Conservation (phyloP, 2,329 filamentous ascomycete genomes). For the Pseudogymnoascus sp. region DNA sequence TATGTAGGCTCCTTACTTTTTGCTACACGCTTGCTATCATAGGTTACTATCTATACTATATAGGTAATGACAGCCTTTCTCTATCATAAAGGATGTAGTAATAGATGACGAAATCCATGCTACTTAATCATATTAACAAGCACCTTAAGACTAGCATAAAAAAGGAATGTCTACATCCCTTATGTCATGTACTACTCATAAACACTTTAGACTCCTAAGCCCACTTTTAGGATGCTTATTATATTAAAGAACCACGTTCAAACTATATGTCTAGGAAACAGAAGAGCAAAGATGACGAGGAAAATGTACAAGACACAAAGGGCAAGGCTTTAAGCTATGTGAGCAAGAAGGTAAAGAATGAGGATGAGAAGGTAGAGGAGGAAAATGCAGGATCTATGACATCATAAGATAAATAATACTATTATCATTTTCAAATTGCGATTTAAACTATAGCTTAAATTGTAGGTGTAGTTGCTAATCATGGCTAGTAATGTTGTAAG, state of each 20-base stretch:
- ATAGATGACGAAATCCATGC: not conserved
- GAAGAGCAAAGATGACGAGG: not conserved
- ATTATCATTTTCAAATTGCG: too few species aligned
- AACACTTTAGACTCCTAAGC: too few species aligned
- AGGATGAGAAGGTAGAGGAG: not conserved
- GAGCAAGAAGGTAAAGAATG: not conserved
- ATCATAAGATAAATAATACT: not conserved
- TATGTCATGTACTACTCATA: too few species aligned
- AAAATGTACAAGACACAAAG: not conserved
- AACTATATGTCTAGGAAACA: too few species aligned
- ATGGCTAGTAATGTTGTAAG: too few species aligned
- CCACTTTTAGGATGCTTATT: too few species aligned
- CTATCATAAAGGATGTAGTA: not conserved
- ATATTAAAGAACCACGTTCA: too few species aligned
- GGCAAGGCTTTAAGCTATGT: not conserved
- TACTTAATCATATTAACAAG: too few species aligned
- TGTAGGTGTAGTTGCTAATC: too few species aligned
- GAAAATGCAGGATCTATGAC: not conserved
- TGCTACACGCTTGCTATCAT: slow-evolving; percentile 11
- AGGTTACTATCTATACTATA: not conserved
- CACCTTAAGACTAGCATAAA: too few species aligned
- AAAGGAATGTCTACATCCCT: too few species aligned
- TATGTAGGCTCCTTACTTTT: slow-evolving; percentile 8
- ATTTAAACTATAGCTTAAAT: too few species aligned
- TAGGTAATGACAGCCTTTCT: not conserved